Base-by-base conservation (phyloP, 352 stramenopile species). In the Pythium scleroteichum region DNA sequence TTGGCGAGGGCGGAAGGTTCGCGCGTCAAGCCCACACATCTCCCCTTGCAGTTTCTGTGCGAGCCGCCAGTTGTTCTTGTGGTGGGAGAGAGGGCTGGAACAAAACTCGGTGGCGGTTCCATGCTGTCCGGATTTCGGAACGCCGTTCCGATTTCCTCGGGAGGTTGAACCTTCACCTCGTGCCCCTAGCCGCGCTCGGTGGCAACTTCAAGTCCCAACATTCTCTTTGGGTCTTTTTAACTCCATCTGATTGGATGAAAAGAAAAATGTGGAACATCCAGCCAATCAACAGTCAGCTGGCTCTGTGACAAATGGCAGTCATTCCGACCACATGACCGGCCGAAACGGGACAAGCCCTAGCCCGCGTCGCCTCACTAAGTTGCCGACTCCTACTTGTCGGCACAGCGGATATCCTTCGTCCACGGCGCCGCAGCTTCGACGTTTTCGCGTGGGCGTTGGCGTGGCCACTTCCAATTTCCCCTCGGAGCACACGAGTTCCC, bases 261-360 rank as follows among this genome's bases (percentile, higher is more conserved):
- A 41, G 13, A 10, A n/a, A 9, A 7, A 27, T 29, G 14, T 26
- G 2, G 38, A n/a, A n/a, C 12, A 46, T 44, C 57, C 35, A 24
- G 12, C 58, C 58, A 65, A 65, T 65, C 48, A 19, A 19, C n/a
- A 27, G 29, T 16, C 39, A 17, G 27, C 12, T 45, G 14, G n/a
- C n/a, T 29, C n/a, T 53, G 60, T 68, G 53, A 68, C 60, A 62
- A 62, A 61, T 61, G 53, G 54, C 26, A 26, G 60, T 67, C 60
- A 67, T 48, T 50, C 46, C 53, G 60, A 51, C 53, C 60, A 58
- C 46, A 50, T 59, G 47, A 53, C 32, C 26, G 24, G 24, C 14
- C 16, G 39, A 60, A 55, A 35, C 29, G 29, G 29, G 5, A 10
- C 29, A 10, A 35, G 29, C 59, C 59, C 59, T 66, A 66, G 23